phyloP scores from a whole-genome alignment of 2,329 filamentous ascomycete species.

The Trichoderma sp. region DNA sequence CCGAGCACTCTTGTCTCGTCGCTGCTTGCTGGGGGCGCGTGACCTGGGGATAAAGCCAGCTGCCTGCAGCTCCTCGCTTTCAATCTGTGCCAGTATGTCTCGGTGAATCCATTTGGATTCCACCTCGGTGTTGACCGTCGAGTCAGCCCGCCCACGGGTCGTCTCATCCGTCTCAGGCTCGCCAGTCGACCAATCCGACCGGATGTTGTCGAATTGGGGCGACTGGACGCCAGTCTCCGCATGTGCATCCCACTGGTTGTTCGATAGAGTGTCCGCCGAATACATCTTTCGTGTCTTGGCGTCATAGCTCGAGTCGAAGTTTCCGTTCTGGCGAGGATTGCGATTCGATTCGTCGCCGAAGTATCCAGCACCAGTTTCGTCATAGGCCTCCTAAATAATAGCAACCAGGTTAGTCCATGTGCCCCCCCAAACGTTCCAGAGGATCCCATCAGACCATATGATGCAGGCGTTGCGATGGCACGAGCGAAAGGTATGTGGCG shows the following conservation, averaged over 20 bases:
- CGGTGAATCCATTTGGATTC: constrained; percentile 82
- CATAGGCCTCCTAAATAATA: constrained; percentile 15
- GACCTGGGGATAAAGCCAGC: constrained; percentile 64
- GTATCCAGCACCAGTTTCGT: constrained; percentile 23
- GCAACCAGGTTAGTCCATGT: not conserved
- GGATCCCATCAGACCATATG: constrained; percentile 4
- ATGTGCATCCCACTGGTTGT: constrained; percentile 31
- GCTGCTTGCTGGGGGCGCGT: constrained; percentile 54
- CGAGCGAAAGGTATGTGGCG: not conserved
- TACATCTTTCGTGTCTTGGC: constrained; percentile 40
- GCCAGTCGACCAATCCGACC: constrained; percentile 24
- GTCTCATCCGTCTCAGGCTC: constrained; percentile 33
- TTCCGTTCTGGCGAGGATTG: constrained; percentile 41
- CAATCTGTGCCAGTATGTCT: constrained; percentile 80
- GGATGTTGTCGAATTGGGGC: constrained; percentile 33
- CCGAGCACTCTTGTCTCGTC: constrained; percentile 42
- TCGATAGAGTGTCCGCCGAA: constrained; percentile 39
- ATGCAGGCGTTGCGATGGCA: constrained; percentile 7
- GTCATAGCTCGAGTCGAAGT: constrained; percentile 34
- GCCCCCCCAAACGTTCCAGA: not conserved
- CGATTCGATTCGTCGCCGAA: constrained; percentile 51
- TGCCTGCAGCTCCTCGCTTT: constrained; percentile 77
- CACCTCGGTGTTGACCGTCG: constrained; percentile 47
- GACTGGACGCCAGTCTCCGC: constrained; percentile 31
- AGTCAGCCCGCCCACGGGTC: constrained; percentile 32